Conservation (phyloP, 108 stramenopile genomes). For the Cyclotella choctawhatcheeana region DNA sequence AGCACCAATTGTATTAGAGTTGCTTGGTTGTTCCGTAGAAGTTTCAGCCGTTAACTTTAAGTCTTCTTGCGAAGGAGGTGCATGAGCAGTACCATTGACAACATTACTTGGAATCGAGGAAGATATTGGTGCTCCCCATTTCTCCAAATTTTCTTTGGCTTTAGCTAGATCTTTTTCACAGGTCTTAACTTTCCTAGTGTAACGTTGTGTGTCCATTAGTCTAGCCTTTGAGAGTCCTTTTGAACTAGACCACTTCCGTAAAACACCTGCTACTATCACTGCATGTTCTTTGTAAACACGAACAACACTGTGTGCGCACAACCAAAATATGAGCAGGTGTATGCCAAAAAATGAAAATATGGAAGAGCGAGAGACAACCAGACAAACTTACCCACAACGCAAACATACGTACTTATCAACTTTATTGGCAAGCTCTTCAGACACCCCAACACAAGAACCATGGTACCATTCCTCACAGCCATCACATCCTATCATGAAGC, state of each 20-base stretch:
- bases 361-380: neutral
- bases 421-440: slow-evolving; percentile 76
- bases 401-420: slow-evolving; percentile 83
- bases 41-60: neutral
- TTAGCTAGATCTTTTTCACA: slow-evolving; percentile 51
- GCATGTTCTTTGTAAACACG: slow-evolving; percentile 62
- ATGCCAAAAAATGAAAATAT: neutral
- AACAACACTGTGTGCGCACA: slow-evolving; percentile 32
- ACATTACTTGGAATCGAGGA: neutral
- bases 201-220: slow-evolving; percentile 64
- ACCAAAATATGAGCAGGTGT: neutral
- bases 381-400: slow-evolving; percentile 55
- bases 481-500: slow-evolving; percentile 97
- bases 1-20: neutral
- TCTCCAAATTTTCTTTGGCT: slow-evolving; percentile 70
- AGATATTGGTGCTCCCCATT: slow-evolving; percentile 29
- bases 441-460: slow-evolving; percentile 86
- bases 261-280: slow-evolving; percentile 43
- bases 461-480: slow-evolving; percentile 96
- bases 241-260: slow-evolving; percentile 75
- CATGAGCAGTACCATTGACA: neutral
- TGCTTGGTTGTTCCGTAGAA: neutral
- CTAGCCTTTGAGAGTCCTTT: slow-evolving; percentile 71
- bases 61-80: neutral
- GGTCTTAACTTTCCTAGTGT: slow-evolving; percentile 67